Evolutionary conservation across 2,329 filamentous ascomycete genomes (phyloP), one percentile per base, ranked within the genome.

Genomic region (Clarireedia sp.): DNA sequence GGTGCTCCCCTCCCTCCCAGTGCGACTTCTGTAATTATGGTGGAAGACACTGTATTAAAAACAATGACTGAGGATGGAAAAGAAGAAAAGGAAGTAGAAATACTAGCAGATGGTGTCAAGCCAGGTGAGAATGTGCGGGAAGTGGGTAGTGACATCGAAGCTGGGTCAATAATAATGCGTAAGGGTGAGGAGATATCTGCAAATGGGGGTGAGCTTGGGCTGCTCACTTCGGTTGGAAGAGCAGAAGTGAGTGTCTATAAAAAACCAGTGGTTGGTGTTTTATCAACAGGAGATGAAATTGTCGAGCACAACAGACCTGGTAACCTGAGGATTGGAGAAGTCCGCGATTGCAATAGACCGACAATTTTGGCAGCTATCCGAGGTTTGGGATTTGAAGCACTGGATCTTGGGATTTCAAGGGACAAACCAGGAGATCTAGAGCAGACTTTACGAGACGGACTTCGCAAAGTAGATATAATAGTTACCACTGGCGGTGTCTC

Each of bases 211-310:
- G 94, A 99, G 66, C 85, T 99, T 24, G 94, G 94, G 0, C 75
- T 97, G 0, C 78, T 99, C 1, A 90, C 91, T 1, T 89, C 91
- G 0, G 89, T 94, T 0, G 94, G 94, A 5, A 84, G 85, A 1
- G 74, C 75, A 9, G 77, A 85, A 49, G 86, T 95, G 4, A 77
- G 78, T 14, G 79, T 92, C 6, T 96, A 87, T 72, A 81, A 78
- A 48, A 84, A 83, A 54, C 92, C 94, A 0, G 73, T 89, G 8
- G 77, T 99, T 7, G 94, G 91, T 5, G 84, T 99, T 2, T 73
- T 99, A 17, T 96, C 91, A 51, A 99, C 94, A 0, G 94, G 94
- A 21, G 92, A 99, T 67, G 94, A 99, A 70, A 89, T 99, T 49
- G 85, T 96, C 5, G 80, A 86, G 59, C 85, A 94, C 64, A 75